Evolutionary conservation across 1,139 yeast species (phyloP).

Genomic region (Diutina ranongensis): DNA sequence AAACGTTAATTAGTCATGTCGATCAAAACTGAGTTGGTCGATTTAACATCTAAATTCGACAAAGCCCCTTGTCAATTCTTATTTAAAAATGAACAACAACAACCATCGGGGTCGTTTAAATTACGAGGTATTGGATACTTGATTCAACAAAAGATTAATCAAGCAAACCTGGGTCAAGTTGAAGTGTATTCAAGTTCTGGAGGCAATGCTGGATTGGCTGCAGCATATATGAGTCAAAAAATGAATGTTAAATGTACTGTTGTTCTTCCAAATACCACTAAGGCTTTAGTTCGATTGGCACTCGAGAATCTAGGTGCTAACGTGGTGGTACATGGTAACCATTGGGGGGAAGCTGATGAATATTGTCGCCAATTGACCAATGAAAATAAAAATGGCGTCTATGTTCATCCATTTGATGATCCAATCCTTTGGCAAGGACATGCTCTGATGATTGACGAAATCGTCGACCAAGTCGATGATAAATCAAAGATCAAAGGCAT

Average conservation of each 20-base stretch:
- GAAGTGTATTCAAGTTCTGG: conserved; percentile 58
- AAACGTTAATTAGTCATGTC: conserved; percentile 9
- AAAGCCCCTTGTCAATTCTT: conserved; percentile 24
- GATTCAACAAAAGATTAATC: conserved; percentile 15
- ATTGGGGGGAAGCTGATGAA: conserved; percentile 58
- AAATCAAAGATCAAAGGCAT: conserved; percentile 37
- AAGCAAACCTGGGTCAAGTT: conserved; percentile 13
- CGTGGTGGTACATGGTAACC: conserved; percentile 42
- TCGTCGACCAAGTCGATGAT: conserved; percentile 15
- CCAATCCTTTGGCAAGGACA: conserved; percentile 63
- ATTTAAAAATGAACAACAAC: conserved; percentile 52
- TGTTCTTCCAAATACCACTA: conserved; percentile 46
- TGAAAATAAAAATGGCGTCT: conserved; percentile 30
- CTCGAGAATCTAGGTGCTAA: conserved; percentile 39
- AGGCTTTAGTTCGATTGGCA: conserved; percentile 17
- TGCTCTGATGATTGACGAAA: conserved; percentile 46
- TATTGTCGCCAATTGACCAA: conserved; percentile 22
- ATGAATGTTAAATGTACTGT: conserved; percentile 47
- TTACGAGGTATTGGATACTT: conserved; percentile 52
- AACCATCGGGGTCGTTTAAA: conserved; percentile 68
- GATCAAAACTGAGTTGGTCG: conserved; percentile 31
- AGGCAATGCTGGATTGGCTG: conserved; percentile 74
- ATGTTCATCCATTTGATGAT: conserved; percentile 63
- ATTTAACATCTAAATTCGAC: conserved; percentile 21
- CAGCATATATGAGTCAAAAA: conserved; percentile 45